Evolutionary conservation across 192 early-diverging fungal species (phyloP), one percentile per base, ranked within the genome.

Genomic region (Dispira simplex): DNA sequence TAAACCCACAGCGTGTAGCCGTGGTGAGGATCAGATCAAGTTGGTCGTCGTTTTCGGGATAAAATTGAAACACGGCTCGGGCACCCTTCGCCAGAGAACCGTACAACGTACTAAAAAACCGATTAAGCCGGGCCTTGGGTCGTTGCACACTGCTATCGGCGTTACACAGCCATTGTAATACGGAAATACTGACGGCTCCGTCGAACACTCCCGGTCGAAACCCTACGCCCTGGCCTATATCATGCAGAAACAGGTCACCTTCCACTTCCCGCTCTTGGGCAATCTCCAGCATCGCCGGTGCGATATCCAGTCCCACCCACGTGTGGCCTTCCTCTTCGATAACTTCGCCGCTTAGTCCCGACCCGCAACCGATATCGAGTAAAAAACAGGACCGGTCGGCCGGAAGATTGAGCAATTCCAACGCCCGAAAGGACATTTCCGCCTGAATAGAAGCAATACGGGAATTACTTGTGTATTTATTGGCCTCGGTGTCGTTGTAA

Each of bases 161-260:
- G 70, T 99, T 99, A 69, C 94, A 99, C 27, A 99, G 83, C 96
- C 94, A 99, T 73, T 99, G 96, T 32, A 99, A 68, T 6, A 95
- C 94, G 0, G 96, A 98, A 46, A 99, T 83, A 68, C 86, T 90
- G 56, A 96, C 93, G 44, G 87, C 87, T 1, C 93, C 96, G 65
- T 99, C 96, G 77, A 99, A 99, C 43, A 90, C 88, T 59, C 96
- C 96, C 3, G 95, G 92, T 8, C 95, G 81, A 73, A 89, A 99
- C 11, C 81, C 87, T 70, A 99, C 71, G 13, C 94, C 96, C 62
- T 95, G 91, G 9, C 96, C 94, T 69, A 92, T 90, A 71, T 99
- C 96, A 65, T 95, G 91, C 39, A 96, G 72, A 53, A 97, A 90
- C 65, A 99, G 74, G 74, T 99, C 96, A 9, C 96, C 96, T 57